Base-by-base conservation (phyloP, 768 basidiomycete genomes). In the Solioccasus polychromus region DNA sequence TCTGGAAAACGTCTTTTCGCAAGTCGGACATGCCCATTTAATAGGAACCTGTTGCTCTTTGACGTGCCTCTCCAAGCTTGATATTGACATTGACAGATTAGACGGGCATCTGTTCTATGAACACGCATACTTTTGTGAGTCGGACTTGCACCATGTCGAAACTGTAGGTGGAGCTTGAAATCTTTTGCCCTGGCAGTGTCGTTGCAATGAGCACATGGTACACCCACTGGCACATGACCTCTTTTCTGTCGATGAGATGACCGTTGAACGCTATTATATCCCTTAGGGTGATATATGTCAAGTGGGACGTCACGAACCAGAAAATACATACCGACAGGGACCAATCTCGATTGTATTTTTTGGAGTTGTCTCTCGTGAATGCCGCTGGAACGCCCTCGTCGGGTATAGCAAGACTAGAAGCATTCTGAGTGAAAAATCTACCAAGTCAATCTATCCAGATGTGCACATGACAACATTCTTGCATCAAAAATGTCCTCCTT, bases 221-320 rank as follows among this genome's bases (percentile, higher is more conserved):
- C 3, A 19, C 26, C 50, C 49, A 51, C 6, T 29, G 37, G 22
- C 50, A 51, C 23, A 22, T 14, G 15, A 51, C 22, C 18, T 35
- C 49, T 2, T 15, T 14, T 20, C 35, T 23, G 9, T 35, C n/a
- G n/a, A n/a, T n/a, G n/a, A n/a, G n/a, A n/a, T n/a, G n/a, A n/a
- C n/a, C n/a, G n/a, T n/a, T n/a, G 10, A 44, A 51, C 2, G 19
- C 2, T 11, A 34, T 52, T 23, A 29, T 44, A 35, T 52, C 50
- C 49, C 44, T 29, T 3, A 1, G 25, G 3, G 5, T 8, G 7
- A 5, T 3, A 18, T 14, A 1, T 15, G 5, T 36, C 36, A 12
- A 34, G 36, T 1, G 8, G 17, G 18, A 17, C 7, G 3, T 19
- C 4, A 1, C 9, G n/a, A 35, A 23, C n/a, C n/a, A 31, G 14